Base-by-base conservation (phyloP, 352 stramenopile genomes). In the Pilasporangium apinafurcum region DNA sequence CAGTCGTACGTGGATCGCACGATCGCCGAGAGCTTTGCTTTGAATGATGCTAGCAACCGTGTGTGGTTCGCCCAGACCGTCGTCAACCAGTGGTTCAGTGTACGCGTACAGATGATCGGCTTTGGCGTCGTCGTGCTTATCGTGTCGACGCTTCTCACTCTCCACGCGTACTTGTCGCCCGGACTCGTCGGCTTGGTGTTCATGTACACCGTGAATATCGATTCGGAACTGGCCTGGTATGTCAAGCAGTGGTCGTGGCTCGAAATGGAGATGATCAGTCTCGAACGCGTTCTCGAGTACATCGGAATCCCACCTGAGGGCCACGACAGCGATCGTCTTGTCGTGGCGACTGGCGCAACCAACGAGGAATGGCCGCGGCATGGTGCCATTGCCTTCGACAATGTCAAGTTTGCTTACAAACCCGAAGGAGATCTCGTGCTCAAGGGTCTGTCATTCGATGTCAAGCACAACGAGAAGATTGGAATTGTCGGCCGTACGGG, bases 221-320 rank as follows among this genome's bases (percentile, higher is more conserved):
- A 74, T 0, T 56, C 60, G 7, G 80, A 96, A 44, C 59, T 81
- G 3, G 90, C 96, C 46, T 73, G 68, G 3, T 60, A 87, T 1
- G 74, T 96, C 16, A 91, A 74, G 12, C 68, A 68, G 4, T 42
- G 53, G 33, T 66, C 49, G n/a, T 42, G 40, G 6, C 37, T 73
- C 17, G 57, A 78, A 46, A 73, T 27, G 40, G 83, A 29, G 31
- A 96, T 96, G 83, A 84, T 83, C 26, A 91, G 76, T 42, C 83
- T 89, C 6, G 90, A 96, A 47, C 68, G 87, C n/a, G 70, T 97
- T 35, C 54, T 91, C 7, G 85, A 83, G 39, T 96, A 96, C 52
- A 70, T 76, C 25, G 65, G 86, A 18, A 62, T 79, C 14, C 50
- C 60, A 4, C 39, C 49, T 32, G 61, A 76, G 24, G 50, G 49